A percentile compares a stretch with the other conserved stretches of the same genome.
Conservation (phyloP, 768 basidiomycete species). For the Tremella mesenterica region DNA sequence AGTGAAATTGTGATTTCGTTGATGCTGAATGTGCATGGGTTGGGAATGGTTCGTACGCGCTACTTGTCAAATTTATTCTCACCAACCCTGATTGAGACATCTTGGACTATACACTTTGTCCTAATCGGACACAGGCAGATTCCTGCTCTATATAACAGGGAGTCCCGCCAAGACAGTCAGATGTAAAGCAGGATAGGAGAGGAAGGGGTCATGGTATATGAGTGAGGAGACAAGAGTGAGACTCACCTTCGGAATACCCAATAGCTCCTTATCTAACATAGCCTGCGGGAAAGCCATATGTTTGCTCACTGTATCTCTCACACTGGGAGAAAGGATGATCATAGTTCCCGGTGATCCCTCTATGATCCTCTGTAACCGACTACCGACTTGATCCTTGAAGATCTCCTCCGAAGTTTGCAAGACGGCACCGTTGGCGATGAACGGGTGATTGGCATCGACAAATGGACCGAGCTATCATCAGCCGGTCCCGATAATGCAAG, state of each 20-base stretch:
- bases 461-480: slow-evolving; percentile 81
- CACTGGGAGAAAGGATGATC: slow-evolving; percentile 70
- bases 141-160: background rate
- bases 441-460: slow-evolving; percentile 65
- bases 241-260: slow-evolving; percentile 45
- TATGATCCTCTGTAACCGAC: slow-evolving; percentile 55
- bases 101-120: no score
- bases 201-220: no score
- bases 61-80: no score
- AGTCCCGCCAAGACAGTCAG: background rate
- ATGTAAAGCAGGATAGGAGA: background rate
- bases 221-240: no score
- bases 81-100: background rate
- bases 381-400: slow-evolving; percentile 59
- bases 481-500: background rate
- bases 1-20: slow-evolving; percentile 72
- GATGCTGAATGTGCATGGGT: slow-evolving; percentile 75
- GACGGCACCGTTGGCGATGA: slow-evolving; percentile 65
- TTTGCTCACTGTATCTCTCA: slow-evolving; percentile 67
- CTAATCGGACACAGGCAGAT: background rate
- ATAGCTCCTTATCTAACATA: slow-evolving; percentile 41
- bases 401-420: slow-evolving; percentile 58
- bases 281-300: slow-evolving; percentile 81
- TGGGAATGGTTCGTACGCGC: slow-evolving; percentile 73
- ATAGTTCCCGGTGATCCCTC: slow-evolving; percentile 59